These are phyloP conservation scores for Pelargonium myrrhifolium DNA, from an alignment of 441 rosid species.

Conservation along the genomic window DNA sequence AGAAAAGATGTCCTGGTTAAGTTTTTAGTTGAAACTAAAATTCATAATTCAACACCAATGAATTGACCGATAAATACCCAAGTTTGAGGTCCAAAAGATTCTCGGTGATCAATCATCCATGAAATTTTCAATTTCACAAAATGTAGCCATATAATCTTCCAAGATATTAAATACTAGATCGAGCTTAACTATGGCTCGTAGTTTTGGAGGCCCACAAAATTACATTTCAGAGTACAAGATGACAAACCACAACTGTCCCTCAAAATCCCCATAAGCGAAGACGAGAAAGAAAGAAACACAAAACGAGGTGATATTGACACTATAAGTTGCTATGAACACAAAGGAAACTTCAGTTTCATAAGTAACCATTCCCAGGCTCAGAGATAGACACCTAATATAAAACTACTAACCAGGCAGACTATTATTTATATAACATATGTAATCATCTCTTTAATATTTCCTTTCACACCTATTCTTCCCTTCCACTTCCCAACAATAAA, in stretches of 20 bases:
- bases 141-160: neutral
- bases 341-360: too few species aligned
- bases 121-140: neutral
- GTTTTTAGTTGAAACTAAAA: neutral
- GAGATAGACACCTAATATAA: too few species aligned
- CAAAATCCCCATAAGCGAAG: too few species aligned
- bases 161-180: neutral
- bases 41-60: neutral
- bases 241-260: neutral
- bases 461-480: neutral
- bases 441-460: too few species aligned
- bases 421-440: too few species aligned
- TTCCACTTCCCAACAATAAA: slow-evolving; percentile 4
- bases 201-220: neutral
- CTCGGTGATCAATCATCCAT: neutral
- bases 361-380: too few species aligned
- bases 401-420: too few species aligned
- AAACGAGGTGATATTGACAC: too few species aligned
- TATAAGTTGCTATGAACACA: too few species aligned
- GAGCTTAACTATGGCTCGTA: neutral
- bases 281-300: too few species aligned
- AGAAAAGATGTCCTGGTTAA: neutral
- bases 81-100: too few species aligned
- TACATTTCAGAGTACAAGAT: neutral
- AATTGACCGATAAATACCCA: neutral